Evolutionary conservation across 2,329 filamentous ascomycete species (phyloP), one percentile per base, ranked within the genome.

Genomic region (Aureobasidium mangrovei): DNA sequence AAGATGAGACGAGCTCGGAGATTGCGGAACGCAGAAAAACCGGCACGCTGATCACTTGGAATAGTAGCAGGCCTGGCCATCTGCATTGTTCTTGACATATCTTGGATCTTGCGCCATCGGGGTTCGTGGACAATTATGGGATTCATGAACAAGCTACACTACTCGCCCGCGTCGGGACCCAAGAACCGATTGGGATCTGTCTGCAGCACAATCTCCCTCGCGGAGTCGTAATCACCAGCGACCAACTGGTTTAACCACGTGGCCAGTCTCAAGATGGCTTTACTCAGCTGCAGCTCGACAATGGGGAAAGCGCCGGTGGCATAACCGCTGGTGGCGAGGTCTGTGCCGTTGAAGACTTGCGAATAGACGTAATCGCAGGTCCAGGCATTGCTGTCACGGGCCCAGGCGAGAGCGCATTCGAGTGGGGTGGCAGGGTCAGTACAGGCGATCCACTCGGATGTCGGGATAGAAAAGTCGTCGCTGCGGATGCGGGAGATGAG

Each of bases 261-360:
- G 4, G 60, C 69, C 35, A 72, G 45, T 46, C 70, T 63, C 46
- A 70, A 58, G 4, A 68, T 68, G 6, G 70, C 69, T 56, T 72
- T 72, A 54, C 67, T 69, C 32, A 72, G 67, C 56, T 72, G 70
- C 36, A 72, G 29, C 57, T 72, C 70, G 4, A 71, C 65, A 27
- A 72, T 69, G 1, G 69, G 69, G 36, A 67, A 66, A n/a, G 64
- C 69, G 4, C 67, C 67, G 24, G 58, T 53, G 4, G 70, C 69
- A 55, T 72, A 72, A 4, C 69, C 69, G 48, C 65, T 62, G 4
- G 61, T 66, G 0, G 64, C 63, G 10, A 71, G 60, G 59, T 71
- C 67, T 1, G 62, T 67, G 9, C 60, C 60, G 24, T 67, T 65
- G n/a, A 57, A 56, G 5, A 64, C 57, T 8, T 62, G 61, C 24